Evolutionary conservation across 768 basidiomycete genomes (phyloP).

Genomic region (Tulasnella sp.): DNA sequence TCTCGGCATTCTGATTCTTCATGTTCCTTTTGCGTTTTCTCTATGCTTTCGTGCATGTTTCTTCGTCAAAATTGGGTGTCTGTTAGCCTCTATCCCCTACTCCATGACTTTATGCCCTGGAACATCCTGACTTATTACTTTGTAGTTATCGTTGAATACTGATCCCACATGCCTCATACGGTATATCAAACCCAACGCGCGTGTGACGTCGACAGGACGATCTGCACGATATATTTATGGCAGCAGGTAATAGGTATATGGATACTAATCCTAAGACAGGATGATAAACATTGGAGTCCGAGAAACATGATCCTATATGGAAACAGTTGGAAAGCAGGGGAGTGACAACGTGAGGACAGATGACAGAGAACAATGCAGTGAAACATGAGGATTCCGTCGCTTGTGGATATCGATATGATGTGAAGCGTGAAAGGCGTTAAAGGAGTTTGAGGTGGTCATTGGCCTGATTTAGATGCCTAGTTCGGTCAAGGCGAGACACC

Average conservation of each 20-base stretch:
- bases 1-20: not conserved
- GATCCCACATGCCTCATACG: not conserved
- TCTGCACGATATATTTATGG: not conserved
- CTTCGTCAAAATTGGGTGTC: not conserved
- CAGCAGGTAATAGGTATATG: constrained; percentile 6
- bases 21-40: not conserved
- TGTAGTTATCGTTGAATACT: constrained; percentile 2
- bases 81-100: not conserved
- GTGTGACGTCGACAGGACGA: not conserved
- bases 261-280: not conserved
- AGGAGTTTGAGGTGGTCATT: not conserved
- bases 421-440: constrained; percentile 8
- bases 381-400: constrained; percentile 14
- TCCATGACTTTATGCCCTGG: not conserved
- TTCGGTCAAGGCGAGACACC: constrained; percentile 46
- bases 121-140: constrained; percentile 12
- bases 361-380: constrained; percentile 13
- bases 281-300: constrained; percentile 11
- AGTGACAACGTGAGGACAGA: constrained; percentile 2
- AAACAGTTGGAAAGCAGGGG: constrained; percentile 12
- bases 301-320: not conserved
- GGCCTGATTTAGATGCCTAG: constrained; percentile 3
- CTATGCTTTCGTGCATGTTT: constrained; percentile 4
- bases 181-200: not conserved
- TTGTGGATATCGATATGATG: constrained; percentile 1